These are phyloP conservation scores for Reutealis trisperma DNA, from an alignment of 345 rosid species.

Conservation along the genomic window DNA sequence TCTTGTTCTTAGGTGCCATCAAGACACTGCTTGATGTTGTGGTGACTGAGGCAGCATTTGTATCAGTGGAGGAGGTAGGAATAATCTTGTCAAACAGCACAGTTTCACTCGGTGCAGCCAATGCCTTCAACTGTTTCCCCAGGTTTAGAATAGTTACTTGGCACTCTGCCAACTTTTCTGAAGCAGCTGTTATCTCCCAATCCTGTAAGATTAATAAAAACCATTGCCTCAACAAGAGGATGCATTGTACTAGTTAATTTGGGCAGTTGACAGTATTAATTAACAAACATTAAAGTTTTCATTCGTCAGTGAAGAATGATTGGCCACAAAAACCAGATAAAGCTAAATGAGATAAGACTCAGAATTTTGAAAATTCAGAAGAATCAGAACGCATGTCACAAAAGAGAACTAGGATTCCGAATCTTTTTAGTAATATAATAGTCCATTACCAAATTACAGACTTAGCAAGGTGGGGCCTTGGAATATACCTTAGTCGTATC, in stretches of 20 bases:
- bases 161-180: slow-evolving; percentile 92
- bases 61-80: slow-evolving; percentile 32
- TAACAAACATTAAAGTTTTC: background rate
- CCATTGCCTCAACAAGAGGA: slow-evolving; percentile 2
- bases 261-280: background rate
- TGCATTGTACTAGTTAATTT: background rate
- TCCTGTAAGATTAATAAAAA: slow-evolving; percentile 48
- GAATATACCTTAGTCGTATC: background rate
- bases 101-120: slow-evolving; percentile 66
- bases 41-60: slow-evolving; percentile 18
- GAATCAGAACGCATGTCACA: background rate
- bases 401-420: background rate
- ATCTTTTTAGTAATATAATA: background rate
- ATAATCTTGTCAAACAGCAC: slow-evolving; percentile 53
- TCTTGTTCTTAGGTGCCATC: slow-evolving; percentile 41
- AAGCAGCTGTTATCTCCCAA: slow-evolving; percentile 84
- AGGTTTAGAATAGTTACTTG: slow-evolving; percentile 83
- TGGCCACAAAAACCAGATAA: background rate
- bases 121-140: slow-evolving; percentile 85
- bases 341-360: background rate
- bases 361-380: background rate
- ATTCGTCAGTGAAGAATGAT: background rate
- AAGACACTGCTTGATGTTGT: slow-evolving; percentile 21
- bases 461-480: too few relatives aligned
- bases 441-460: background rate